Evolutionary conservation across 176 grass and related monocot species (phyloP).

Genomic region (Ampelocalamus luodianensis): DNA sequence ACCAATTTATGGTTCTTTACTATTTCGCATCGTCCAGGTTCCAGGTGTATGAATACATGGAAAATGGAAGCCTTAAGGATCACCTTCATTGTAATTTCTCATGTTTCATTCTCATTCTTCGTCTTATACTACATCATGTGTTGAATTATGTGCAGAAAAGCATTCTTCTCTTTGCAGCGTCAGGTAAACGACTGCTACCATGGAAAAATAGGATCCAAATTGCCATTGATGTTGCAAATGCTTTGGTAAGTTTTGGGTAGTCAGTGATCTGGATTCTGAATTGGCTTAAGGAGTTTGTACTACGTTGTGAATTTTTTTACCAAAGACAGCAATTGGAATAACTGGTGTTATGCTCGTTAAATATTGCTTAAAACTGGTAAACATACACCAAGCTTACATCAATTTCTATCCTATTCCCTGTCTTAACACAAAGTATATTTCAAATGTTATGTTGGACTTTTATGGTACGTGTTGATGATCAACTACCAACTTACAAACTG

Average conservation of each 20-base stretch:
- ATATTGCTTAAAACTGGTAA: constrained; percentile 10
- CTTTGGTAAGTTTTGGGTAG: constrained; percentile 63
- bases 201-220: constrained; percentile 96
- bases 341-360: neutral
- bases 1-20: constrained; percentile 33
- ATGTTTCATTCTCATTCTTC: constrained; percentile 41
- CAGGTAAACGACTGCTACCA: constrained; percentile 59
- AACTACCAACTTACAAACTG: neutral
- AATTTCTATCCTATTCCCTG: neutral
- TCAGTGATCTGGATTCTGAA: neutral
- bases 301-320: neutral
- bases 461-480: neutral
- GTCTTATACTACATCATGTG: constrained; percentile 35
- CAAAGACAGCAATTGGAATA: neutral
- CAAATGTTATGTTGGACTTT: neutral
- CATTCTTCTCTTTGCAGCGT: constrained; percentile 58
- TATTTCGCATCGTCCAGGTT: constrained; percentile 55
- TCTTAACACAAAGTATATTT: neutral
- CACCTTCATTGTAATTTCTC: constrained; percentile 79
- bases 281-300: neutral
- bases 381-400: neutral
- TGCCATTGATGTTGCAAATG: constrained; percentile 93
- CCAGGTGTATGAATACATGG: constrained; percentile 89
- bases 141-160: constrained; percentile 44
- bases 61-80: constrained; percentile 94